Base-by-base conservation (phyloP, 345 rosid genomes). In the Arabis hirsuta region DNA sequence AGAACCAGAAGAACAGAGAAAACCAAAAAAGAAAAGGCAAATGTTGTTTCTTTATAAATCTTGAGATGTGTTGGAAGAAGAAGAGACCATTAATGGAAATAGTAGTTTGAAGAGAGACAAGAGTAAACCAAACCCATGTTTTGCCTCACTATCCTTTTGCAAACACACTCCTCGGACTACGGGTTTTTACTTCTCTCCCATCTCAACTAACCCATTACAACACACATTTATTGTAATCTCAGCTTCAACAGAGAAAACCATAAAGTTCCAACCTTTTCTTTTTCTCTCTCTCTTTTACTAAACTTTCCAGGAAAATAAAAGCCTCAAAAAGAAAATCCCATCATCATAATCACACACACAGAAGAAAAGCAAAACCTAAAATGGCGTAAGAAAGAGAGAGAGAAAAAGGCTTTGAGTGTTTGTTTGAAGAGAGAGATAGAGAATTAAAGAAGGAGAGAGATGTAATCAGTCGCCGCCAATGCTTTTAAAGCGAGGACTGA, bases 401-500 rank as follows among this genome's bases (percentile, higher is more conserved):
- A 59, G 61, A 44, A 22, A 1, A 46, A 6, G 20, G 51, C 19
- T 62, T 72, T 46, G 58, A 29, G 41, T 50, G 12, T 12, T 36
- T 20, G 41, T 36, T 36, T 36, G 3, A 27, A 36, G 51, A 12
- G 42, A 55, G 8, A 39, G 51, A 12, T 31, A 55, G 8, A 39
- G 31, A 22, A 61, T 39, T 54, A 16, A 43, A 47, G 29, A 39
- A 2, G 36, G 56, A 62, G 57, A 65, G 76, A 78, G 68, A 80
- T 71, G 56, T 73, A 83, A 82, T 82, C 69, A 76, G 81, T 82
- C 83, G 93, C 96, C 96, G 96, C 86, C 93, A 82, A 81, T 81
- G 87, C 88, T 78, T 81, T 81, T 81, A 83, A 87, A 84, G 86
- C 83, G 64, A 7, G 14, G 59, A 75, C 64, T 80, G 91, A 82